Evolutionary conservation across 495 filamentous ascomycete genomes (phyloP).

Genomic region (Aspergillus nanangensis): DNA sequence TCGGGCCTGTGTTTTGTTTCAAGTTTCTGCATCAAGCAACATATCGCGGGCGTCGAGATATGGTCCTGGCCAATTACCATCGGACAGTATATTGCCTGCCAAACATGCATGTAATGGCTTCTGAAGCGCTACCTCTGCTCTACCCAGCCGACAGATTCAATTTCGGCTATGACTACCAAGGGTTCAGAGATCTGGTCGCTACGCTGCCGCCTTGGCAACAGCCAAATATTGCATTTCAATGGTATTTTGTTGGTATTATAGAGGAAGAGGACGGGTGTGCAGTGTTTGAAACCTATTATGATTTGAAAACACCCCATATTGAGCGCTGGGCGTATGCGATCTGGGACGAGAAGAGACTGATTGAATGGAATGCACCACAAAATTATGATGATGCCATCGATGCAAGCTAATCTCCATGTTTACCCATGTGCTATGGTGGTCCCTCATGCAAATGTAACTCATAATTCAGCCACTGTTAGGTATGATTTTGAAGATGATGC

Average conservation of each 20-base stretch:
- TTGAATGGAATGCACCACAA: constrained; percentile 2
- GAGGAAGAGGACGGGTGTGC: neutral
- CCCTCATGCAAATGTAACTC: too few relatives aligned
- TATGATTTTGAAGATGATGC: too few relatives aligned
- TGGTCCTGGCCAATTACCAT: constrained; percentile 1
- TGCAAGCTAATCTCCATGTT: too few relatives aligned
- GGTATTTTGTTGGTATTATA: neutral
- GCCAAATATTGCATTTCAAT: neutral
- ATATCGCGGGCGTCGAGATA: constrained; percentile 2
- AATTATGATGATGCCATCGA: too few relatives aligned
- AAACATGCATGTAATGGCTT: neutral
- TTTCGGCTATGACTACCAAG: neutral
- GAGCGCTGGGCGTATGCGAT: constrained; percentile 7
- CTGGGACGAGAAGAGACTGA: constrained; percentile 5
- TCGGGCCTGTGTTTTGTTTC: constrained; percentile 3
- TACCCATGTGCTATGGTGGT: too few relatives aligned
- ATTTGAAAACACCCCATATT: neutral
- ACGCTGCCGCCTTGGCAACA: neutral
- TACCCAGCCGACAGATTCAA: neutral
- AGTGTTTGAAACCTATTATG: neutral
- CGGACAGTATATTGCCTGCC: too few relatives aligned
- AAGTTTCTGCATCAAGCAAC: neutral
- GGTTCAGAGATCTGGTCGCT: neutral
- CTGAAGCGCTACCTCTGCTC: neutral
- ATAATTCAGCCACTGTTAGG: too few relatives aligned